Conservation (phyloP, 495 filamentous ascomycete species). For the Neurospora sp. region DNA sequence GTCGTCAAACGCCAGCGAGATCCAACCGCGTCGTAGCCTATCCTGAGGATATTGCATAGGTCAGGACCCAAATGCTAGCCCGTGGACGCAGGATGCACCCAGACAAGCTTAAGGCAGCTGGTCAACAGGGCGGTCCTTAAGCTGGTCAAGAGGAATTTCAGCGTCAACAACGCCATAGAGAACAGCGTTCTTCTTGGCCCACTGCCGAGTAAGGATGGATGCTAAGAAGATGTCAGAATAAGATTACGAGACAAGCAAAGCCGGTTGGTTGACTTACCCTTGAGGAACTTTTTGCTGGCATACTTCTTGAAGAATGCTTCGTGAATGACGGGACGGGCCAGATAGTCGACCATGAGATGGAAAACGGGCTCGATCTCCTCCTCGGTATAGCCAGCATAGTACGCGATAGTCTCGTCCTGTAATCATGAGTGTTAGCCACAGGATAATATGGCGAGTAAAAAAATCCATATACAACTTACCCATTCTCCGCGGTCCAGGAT, state of each 20-base stretch:
- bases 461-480: slow-evolving; percentile 44
- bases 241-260: background rate
- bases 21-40: slow-evolving; percentile 22
- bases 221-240: slow-evolving; percentile 42
- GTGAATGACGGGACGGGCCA: slow-evolving; percentile 76
- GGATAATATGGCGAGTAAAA: background rate
- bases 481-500: slow-evolving; percentile 83
- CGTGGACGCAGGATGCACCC: background rate
- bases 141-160: slow-evolving; percentile 31
- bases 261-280: slow-evolving; percentile 50
- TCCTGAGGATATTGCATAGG: slow-evolving; percentile 11
- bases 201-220: slow-evolving; percentile 81
- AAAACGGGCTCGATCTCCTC: slow-evolving; percentile 88
- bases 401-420: slow-evolving; percentile 76
- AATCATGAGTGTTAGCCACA: slow-evolving; percentile 16
- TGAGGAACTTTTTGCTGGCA: slow-evolving; percentile 95
- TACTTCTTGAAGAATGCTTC: slow-evolving; percentile 99
- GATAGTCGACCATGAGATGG: slow-evolving; percentile 89
- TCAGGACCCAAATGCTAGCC: background rate
- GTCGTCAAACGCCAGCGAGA: slow-evolving; percentile 14
- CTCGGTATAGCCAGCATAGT: slow-evolving; percentile 90
- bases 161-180: slow-evolving; percentile 33
- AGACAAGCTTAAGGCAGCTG: background rate
- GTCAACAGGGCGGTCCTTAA: slow-evolving; percentile 6
- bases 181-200: slow-evolving; percentile 70